Evolutionary conservation across 2,329 filamentous ascomycete species (phyloP), one percentile per base, ranked within the genome.

Genomic region (Aspergillus pseudoviridinutans): DNA sequence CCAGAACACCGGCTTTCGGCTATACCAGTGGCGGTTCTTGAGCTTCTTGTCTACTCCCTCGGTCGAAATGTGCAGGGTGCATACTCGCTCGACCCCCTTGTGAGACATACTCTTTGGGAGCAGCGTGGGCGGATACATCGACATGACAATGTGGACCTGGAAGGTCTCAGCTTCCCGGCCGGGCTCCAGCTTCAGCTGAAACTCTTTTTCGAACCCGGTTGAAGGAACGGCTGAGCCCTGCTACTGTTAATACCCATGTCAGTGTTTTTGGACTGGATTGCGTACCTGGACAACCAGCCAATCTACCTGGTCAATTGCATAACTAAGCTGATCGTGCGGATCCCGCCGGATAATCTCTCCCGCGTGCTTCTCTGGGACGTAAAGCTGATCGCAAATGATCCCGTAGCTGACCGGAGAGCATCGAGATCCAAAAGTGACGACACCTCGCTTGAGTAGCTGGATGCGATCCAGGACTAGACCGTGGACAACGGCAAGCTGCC

Each of bases 1-100:
- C 62, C 70, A 67, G 51, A 71, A 75, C 5, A 55, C 51, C 3
- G 71, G 65, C 3, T 68, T 69, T 8, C 60, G 53, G 42, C 64
- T 71, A 51, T 71, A 74, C 71, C 71, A 75, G 42, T 69, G 69
- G 3, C 66, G 59, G 56, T 75, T 75, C 53, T 74, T 75, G 32
- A 67, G 50, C 32, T 73, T 74, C 51, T 66, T 69, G 3, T 72
- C 66, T 2, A 71, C 66, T 22, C 54, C 53, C 2, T 66, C 61
- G 0, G 71, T 68, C 8, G 57, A 56, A 7, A 72, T 68, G 35
- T 68, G 60, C 1, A 76, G 58, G 27, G 62, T 61, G 55, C 73
- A 75, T 14, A 74, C 60, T 6, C 51, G 58, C 35, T 67, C 67
- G 4, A 64, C 66, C 1, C 66, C 65, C 8, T 61, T 56, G 6